A percentile compares a stretch with the other conserved stretches of the same genome.
Conservation (phyloP, 106 monocot species). For the Acorus calamus region DNA sequence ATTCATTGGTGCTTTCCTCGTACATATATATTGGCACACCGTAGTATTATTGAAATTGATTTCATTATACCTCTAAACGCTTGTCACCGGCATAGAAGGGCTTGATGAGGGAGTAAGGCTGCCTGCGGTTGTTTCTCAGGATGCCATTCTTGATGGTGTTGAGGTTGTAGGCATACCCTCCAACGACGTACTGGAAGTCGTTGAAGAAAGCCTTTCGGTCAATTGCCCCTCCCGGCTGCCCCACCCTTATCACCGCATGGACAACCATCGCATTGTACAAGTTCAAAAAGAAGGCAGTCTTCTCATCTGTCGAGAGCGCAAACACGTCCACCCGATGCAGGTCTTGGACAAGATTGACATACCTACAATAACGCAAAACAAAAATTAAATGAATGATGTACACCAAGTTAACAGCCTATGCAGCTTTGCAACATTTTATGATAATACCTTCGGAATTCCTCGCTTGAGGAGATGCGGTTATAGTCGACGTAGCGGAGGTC, state of each 20-base stretch:
- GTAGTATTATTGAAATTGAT: too few relatives aligned
- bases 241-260: slow-evolving; percentile 62
- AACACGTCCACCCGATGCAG: slow-evolving; percentile 77
- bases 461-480: slow-evolving; percentile 51
- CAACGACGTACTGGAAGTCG: slow-evolving; percentile 80
- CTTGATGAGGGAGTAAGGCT: slow-evolving; percentile 63
- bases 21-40: too few relatives aligned
- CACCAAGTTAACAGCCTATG: too few relatives aligned
- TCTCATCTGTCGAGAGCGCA: slow-evolving; percentile 38
- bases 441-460: slow-evolving; percentile 78
- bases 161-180: slow-evolving; percentile 76
- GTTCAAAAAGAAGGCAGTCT: slow-evolving; percentile 75
- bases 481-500: slow-evolving; percentile 61
- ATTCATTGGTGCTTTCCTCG: too few relatives aligned
- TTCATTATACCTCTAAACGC: slow-evolving; percentile 42
- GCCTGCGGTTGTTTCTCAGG: slow-evolving; percentile 67
- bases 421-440: too few relatives aligned
- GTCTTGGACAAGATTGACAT: slow-evolving; percentile 60
- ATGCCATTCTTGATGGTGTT: slow-evolving; percentile 84
- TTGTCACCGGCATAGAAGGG: slow-evolving; percentile 54
- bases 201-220: slow-evolving; percentile 66
- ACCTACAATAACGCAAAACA: slow-evolving; percentile 20
- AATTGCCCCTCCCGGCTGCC: slow-evolving; percentile 46
- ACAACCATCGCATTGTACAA: slow-evolving; percentile 95
- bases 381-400: not conserved